phyloP scores from a whole-genome alignment of 2,329 filamentous ascomycete species.

The Fusarium solani-melongenae region DNA sequence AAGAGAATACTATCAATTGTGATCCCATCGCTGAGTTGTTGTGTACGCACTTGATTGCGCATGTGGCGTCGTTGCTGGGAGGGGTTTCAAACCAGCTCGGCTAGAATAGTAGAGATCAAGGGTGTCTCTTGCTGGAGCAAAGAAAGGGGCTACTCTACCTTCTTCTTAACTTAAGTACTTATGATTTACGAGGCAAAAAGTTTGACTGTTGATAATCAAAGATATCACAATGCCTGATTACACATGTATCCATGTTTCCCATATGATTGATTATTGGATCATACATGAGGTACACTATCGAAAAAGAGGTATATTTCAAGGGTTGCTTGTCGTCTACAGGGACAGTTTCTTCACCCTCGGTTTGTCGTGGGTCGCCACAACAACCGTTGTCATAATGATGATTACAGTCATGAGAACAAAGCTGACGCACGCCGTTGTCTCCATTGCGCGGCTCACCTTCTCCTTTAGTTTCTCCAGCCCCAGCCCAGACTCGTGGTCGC shows the following conservation, averaged over 20 bases:
- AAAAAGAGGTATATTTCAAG: slow-evolving; percentile 43
- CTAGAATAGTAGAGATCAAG: slow-evolving; percentile 39
- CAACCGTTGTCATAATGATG: slow-evolving; percentile 18
- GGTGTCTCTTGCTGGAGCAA: slow-evolving; percentile 16
- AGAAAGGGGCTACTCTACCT: slow-evolving; percentile 28
- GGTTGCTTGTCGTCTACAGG: slow-evolving; percentile 37
- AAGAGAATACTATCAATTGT: slow-evolving; percentile 28
- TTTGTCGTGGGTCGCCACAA: slow-evolving; percentile 16
- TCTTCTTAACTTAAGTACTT: slow-evolving; percentile 24
- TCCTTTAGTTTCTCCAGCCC: slow-evolving; percentile 18
- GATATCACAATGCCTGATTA: slow-evolving; percentile 3
- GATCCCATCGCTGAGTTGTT: slow-evolving; percentile 26
- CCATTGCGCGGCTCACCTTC: slow-evolving; percentile 1
- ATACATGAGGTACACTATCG: slow-evolving; percentile 36
- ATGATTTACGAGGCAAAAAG: slow-evolving; percentile 38
- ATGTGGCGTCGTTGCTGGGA: slow-evolving; percentile 32
- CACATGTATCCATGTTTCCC: neutral
- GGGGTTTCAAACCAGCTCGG: slow-evolving; percentile 26
- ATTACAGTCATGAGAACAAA: slow-evolving; percentile 1
- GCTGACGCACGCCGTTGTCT: slow-evolving; percentile 5
- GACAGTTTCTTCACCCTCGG: slow-evolving; percentile 13
- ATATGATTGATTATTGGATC: slow-evolving; percentile 23
- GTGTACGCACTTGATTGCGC: slow-evolving; percentile 12
- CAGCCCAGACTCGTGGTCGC: neutral
- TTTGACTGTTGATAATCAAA: slow-evolving; percentile 5